Percentiles rank a stretch among this genome's conserved stretches.
These are phyloP conservation scores for Colletotrichum camelliae DNA, from an alignment of 2,329 filamentous ascomycete species.

Conservation along the genomic window DNA sequence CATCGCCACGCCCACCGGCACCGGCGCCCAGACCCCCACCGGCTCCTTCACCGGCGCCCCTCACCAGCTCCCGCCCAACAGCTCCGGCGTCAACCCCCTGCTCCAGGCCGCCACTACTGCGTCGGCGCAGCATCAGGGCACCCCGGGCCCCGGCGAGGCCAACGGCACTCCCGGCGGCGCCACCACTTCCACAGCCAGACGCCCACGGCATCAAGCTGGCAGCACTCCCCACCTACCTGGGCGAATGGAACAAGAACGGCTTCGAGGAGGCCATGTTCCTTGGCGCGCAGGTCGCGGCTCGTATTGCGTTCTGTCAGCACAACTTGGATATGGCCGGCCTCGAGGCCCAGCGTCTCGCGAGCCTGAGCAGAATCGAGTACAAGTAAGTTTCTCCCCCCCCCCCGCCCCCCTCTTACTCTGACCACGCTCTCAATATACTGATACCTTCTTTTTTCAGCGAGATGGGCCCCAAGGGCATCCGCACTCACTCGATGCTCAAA, in stretches of 20 bases:
- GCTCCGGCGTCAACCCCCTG: constrained; percentile 80
- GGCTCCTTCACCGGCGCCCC: constrained; percentile 59
- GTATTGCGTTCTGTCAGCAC: constrained; percentile 64
- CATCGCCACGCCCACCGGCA: constrained; percentile 87
- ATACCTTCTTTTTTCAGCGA: constrained; percentile 41
- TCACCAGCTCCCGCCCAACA: constrained; percentile 50
- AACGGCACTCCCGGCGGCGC: constrained; percentile 36
- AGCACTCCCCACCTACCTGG: constrained; percentile 81
- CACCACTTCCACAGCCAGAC: constrained; percentile 71
- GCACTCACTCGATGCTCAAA: constrained; percentile 58
- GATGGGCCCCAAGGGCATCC: constrained; percentile 58
- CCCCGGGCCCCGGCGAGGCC: constrained; percentile 43
- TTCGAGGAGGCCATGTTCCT: constrained; percentile 86
- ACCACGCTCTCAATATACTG: neutral
- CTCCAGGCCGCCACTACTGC: constrained; percentile 89
- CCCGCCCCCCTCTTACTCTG: neutral
- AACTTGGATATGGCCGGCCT: constrained; percentile 58
- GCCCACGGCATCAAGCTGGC: constrained; percentile 82
- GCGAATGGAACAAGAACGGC: constrained; percentile 85
- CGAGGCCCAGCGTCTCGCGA: constrained; percentile 62
- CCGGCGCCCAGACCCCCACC: constrained; percentile 89
- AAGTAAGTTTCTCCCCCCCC: constrained; percentile 51
- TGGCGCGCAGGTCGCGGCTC: constrained; percentile 83
- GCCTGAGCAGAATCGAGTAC: constrained; percentile 63
- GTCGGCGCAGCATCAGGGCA: constrained; percentile 41